Base-by-base conservation (phyloP, 345 rosid genomes). In the Pistacia atlantica region DNA sequence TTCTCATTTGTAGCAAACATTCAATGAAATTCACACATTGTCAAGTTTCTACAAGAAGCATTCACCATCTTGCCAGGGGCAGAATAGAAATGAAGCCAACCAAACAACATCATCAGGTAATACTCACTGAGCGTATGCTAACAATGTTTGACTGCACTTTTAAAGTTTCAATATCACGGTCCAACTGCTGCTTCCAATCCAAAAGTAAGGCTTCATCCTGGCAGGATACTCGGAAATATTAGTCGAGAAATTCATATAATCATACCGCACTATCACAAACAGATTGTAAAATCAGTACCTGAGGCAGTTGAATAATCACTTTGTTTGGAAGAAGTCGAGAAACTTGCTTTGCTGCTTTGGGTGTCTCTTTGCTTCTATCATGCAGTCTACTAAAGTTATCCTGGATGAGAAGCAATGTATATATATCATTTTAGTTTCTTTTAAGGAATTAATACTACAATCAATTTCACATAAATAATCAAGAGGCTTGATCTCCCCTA, bases 181-280 rank as follows among this genome's bases (percentile, higher is more conserved):
- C 99, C 81, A 97, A 82, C 69, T 79, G 93, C 87, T 88, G 98
- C 90, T 97, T 97, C 99, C 97, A 97, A 79, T 92, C 98, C 90
- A 83, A 83, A 69, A 94, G 99, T 75, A 90, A 77, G 57, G 90
- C 85, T 87, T 97, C 98, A 67, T 94, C 99, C 98, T 97, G 84
- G 69, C 67, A 84, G 49, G 33, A 75, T 28, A 71, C 42, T 56
- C 67, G 68, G 51, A 81, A 77, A 75, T 76, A 75, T 78, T 68
- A 84, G 80, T 45, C 46, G 70, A 37, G 35, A 56, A 13, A 71
- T 60, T 74, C 7, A 75, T 59, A n/a, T 22, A 77, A 72, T 46
- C 60, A 75, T 37, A 37, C n/a, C 57, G 56, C 33, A 66, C n/a
- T n/a, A 51, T 22, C 51, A 69, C 37, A 65, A 52, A 74, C 4